phyloP scores from a whole-genome alignment of 2,329 filamentous ascomycete genomes.

The Fusarium lyarnte region DNA sequence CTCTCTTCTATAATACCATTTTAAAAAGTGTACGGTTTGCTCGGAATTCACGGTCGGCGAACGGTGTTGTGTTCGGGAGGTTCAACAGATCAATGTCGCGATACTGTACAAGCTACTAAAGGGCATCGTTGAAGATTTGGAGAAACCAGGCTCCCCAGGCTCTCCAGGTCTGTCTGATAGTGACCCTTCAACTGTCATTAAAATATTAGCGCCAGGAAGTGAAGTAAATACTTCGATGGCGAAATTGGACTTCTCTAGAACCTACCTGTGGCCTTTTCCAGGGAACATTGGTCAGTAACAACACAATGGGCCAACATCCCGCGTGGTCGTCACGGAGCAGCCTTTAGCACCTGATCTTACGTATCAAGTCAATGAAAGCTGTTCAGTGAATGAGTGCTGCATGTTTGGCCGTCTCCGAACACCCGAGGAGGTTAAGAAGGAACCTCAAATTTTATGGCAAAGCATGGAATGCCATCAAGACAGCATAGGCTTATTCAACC shows the following conservation, averaged over 20 bases:
- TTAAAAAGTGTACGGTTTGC: not conserved
- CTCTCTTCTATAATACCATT: not conserved
- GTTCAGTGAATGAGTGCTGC: no score
- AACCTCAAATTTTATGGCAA: no score
- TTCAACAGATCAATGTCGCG: not conserved
- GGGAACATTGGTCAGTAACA: no score
- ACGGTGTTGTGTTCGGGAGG: not conserved
- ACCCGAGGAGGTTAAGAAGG: not conserved
- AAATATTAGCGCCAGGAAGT: not conserved
- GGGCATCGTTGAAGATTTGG: not conserved
- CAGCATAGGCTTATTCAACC: not conserved
- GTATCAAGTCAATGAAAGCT: no score
- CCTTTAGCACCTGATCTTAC: no score
- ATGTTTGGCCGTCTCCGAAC: no score
- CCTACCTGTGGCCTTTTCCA: no score
- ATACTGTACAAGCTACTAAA: not conserved
- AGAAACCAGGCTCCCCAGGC: not conserved
- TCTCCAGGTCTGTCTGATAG: not conserved
- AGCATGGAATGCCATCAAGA: not conserved
- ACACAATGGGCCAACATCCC: no score
- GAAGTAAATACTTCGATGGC: no score
- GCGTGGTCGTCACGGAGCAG: no score
- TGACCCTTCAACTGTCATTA: not conserved
- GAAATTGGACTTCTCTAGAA: no score
- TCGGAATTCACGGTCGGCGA: not conserved